phyloP scores from a whole-genome alignment of 768 basidiomycete genomes.

The Kwoniella bestiolae region DNA sequence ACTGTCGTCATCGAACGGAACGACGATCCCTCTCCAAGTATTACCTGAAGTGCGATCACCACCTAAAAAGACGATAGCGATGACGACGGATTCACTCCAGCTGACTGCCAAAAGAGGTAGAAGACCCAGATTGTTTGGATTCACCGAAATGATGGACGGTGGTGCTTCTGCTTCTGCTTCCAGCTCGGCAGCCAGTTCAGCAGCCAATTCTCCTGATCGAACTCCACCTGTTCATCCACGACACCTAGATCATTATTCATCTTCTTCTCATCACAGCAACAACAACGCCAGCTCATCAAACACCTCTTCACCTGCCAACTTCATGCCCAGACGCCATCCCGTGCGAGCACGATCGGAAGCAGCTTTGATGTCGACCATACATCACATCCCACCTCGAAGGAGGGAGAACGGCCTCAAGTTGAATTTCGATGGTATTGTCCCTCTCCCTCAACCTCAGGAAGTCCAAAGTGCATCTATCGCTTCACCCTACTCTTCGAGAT shows the following conservation, averaged over 20 bases:
- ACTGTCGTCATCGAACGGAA: conserved; percentile 6
- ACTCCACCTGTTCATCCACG: conserved; percentile 9
- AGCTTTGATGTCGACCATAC: conserved; percentile 24
- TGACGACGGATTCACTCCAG: conserved; percentile 41
- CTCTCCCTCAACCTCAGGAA: conserved; percentile 21
- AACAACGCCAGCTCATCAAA: not conserved
- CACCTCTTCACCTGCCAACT: conserved; percentile 30
- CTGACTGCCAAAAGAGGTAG: conserved; percentile 37
- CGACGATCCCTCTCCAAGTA: conserved; percentile 44
- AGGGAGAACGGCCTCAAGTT: conserved; percentile 55
- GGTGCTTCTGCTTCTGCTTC: conserved; percentile 5
- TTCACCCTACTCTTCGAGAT: conserved; percentile 52
- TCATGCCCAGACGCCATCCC: conserved; percentile 29
- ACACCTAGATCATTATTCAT: too few species aligned
- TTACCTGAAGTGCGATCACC: conserved; percentile 55
- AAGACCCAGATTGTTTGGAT: conserved; percentile 53
- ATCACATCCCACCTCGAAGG: conserved; percentile 22
- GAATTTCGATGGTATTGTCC: conserved; percentile 51
- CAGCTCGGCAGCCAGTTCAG: conserved; percentile 32
- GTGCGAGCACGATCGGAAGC: conserved; percentile 31
- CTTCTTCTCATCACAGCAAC: conserved; percentile 8
- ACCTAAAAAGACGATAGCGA: conserved; percentile 39
- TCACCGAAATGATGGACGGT: conserved; percentile 52
- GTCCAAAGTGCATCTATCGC: conserved; percentile 35
- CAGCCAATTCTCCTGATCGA: conserved; percentile 38